Base-by-base conservation (phyloP, 495 filamentous ascomycete genomes). In the Choiromyces venosus region DNA sequence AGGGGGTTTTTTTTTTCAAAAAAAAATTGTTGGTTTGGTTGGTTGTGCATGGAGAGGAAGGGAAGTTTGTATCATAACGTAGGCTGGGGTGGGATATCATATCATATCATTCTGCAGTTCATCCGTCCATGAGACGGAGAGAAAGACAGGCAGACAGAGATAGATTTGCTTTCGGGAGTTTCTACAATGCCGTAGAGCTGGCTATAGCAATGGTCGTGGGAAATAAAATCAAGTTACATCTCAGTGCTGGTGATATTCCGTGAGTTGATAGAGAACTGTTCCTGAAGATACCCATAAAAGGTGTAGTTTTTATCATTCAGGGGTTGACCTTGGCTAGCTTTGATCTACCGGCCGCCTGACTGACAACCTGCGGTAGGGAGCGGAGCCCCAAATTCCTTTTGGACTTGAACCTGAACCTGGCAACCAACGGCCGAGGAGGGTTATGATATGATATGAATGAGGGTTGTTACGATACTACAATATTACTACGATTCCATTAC, bases 21-120 rank as follows among this genome's bases (percentile, higher is more conserved):
- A 61, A 33, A 33, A 52, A 52, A 21, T 33, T 61, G 25, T n/a
- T n/a, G n/a, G n/a, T n/a, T n/a, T n/a, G n/a, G n/a, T n/a, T n/a
- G n/a, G n/a, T n/a, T n/a, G 25, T 18, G 52, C 52, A 61, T 61
- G 52, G 52, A 14, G 25, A 29, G 52, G 39, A 61, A 16, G 18
- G 12, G 52, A 61, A 33, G 52, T 29, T 29, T 61, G 52, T 61
- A 61, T 33, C 52, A 61, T 33, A n/a, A n/a, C n/a, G n/a, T n/a
- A 33, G 52, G 52, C 52, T 61, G n/a, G n/a, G n/a, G 52, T 61
- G 52, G 25, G 52, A n/a, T n/a, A n/a, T n/a, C n/a, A n/a, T 61
- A 61, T 61, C 52, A 61, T 61, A 33, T 61, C 25, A 8, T 61
- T 61, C 25, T 61, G 25, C 52, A 61, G 52, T 25, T 12, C 25